Evolutionary conservation across 306 rosid genomes (phyloP).

Genomic region (Glycine soja): DNA sequence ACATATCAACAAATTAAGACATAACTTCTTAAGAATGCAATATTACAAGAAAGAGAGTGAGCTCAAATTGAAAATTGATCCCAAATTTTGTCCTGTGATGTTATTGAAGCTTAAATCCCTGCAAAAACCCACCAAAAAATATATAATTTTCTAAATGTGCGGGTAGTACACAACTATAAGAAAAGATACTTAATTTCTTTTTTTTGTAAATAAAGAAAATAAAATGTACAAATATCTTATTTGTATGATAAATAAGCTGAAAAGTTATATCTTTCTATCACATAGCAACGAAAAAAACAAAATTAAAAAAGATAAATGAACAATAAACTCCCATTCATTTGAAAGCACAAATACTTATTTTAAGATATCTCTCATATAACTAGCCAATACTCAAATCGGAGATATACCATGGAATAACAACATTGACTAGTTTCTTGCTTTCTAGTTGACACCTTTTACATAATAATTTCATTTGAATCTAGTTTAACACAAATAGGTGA

Average conservation of each 20-base stretch:
- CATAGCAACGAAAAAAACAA: background rate
- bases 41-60: constrained; percentile 68
- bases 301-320: constrained; percentile 6
- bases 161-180: constrained; percentile 8
- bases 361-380: background rate
- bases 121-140: constrained; percentile 36
- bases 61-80: constrained; percentile 72
- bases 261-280: constrained; percentile 16
- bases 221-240: background rate
- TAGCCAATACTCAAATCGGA: background rate
- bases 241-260: background rate
- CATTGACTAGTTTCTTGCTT: background rate
- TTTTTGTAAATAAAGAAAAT: background rate
- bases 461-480: background rate
- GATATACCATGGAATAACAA: background rate
- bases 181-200: background rate
- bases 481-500: background rate
- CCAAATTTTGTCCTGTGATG: constrained; percentile 64
- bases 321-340: background rate
- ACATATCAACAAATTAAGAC: constrained; percentile 15
- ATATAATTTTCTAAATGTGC: background rate
- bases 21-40: constrained; percentile 25
- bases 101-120: constrained; percentile 97
- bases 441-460: background rate
- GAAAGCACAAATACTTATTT: background rate